Evolutionary conservation across 192 early-diverging fungal species (phyloP).

Genomic region (Neocallimastix lanati): DNA sequence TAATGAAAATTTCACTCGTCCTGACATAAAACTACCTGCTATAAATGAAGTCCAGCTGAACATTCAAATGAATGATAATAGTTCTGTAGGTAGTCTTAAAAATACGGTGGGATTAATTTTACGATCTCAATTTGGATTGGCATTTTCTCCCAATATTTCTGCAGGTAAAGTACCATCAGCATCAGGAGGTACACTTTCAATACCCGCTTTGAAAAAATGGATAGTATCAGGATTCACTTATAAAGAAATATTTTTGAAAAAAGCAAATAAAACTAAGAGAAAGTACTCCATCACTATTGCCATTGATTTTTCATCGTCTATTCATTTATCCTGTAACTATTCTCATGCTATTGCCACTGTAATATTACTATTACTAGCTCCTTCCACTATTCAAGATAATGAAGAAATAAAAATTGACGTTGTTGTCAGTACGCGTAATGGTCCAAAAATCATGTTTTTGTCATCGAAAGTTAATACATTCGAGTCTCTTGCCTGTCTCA

Average conservation of each 20-base stretch:
- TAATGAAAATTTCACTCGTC: too few relatives aligned
- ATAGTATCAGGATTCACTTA: background rate
- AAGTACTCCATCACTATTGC: background rate
- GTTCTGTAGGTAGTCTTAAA: background rate
- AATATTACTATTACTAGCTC: background rate
- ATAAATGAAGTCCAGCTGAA: background rate
- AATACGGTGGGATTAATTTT: background rate
- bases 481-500: background rate
- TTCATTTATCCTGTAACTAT: background rate
- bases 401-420: background rate
- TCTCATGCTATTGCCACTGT: background rate
- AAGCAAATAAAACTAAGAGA: background rate
- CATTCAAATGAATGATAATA: background rate
- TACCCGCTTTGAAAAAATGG: background rate
- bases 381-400: background rate
- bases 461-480: background rate
- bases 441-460: background rate
- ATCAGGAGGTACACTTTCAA: background rate
- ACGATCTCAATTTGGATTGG: background rate
- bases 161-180: background rate
- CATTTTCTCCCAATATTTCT: background rate
- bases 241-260: background rate
- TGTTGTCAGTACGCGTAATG: background rate
- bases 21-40: background rate
- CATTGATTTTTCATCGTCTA: background rate